Evolutionary conservation across 2,329 filamentous ascomycete genomes (phyloP).

Genomic region (Claviceps digitariae): DNA sequence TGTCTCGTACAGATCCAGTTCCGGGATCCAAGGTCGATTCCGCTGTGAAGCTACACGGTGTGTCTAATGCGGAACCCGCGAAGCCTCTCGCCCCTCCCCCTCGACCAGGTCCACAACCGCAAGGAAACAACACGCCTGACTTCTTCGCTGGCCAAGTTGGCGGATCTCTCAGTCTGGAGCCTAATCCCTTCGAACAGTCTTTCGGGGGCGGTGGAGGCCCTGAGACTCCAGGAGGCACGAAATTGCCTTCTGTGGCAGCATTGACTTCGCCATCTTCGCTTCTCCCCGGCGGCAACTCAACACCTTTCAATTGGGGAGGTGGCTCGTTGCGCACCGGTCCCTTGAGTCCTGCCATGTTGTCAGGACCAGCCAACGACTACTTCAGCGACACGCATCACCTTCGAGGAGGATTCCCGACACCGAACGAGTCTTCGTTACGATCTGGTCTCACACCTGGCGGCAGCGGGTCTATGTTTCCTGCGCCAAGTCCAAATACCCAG

Average conservation of each 20-base stretch:
- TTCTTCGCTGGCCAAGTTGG: conserved; percentile 50
- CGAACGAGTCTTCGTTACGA: conserved; percentile 87
- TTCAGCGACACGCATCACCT: conserved; percentile 70
- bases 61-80: conserved; percentile 43
- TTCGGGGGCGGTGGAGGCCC: conserved; percentile 53
- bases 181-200: conserved; percentile 94
- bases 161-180: conserved; percentile 59
- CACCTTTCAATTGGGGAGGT: conserved; percentile 64
- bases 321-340: conserved; percentile 84
- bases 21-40: conserved; percentile 34
- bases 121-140: conserved; percentile 45
- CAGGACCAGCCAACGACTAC: conserved; percentile 75
- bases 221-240: conserved; percentile 71
- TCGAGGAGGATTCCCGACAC: conserved; percentile 77
- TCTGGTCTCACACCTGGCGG: conserved; percentile 89
- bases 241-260: conserved; percentile 79
- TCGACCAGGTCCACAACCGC: conserved; percentile 39
- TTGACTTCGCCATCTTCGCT: conserved; percentile 83
- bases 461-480: conserved; percentile 94
- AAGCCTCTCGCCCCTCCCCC: conserved; percentile 60
- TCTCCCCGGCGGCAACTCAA: conserved; percentile 57
- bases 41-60: conserved; percentile 33
- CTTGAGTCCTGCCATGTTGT: conserved; percentile 92
- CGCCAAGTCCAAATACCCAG: conserved; percentile 75
- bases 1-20: conserved; percentile 23